phyloP scores from a whole-genome alignment of 148 eudicot species.

The Amaranthus hypochondriacus region DNA sequence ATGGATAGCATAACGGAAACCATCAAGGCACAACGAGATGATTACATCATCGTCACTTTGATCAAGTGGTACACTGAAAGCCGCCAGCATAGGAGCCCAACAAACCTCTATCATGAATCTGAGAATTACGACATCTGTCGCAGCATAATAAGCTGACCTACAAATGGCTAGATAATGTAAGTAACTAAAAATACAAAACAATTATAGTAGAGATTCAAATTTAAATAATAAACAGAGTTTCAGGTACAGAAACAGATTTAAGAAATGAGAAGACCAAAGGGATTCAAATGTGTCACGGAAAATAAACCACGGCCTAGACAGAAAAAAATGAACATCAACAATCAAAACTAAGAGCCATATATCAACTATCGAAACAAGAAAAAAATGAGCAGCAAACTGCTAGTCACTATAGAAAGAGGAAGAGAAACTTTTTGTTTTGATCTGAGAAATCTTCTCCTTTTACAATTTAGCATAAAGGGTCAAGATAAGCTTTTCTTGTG shows the following conservation, averaged over 20 bases:
- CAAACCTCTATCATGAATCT: conserved; percentile 97
- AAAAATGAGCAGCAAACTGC: not conserved
- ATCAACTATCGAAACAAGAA: not conserved
- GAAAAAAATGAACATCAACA: not conserved
- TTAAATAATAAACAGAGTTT: not conserved
- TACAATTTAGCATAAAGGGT: not conserved
- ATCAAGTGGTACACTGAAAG: conserved; percentile 98
- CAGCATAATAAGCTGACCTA: conserved; percentile 99
- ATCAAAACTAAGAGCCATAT: not conserved
- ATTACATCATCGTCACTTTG: conserved; percentile 87
- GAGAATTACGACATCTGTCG: conserved; percentile 90
- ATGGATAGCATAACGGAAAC: conserved; percentile 89
- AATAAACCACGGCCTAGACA: not conserved
- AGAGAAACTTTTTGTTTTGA: not conserved
- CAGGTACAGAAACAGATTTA: not conserved
- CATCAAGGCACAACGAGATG: conserved; percentile 81
- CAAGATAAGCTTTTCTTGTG: not conserved
- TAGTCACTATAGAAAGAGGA: not conserved
- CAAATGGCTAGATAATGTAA: conserved; percentile 38
- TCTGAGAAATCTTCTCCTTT: not conserved
- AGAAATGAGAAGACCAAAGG: not conserved
- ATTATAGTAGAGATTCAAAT: not conserved
- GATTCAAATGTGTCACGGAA: not conserved
- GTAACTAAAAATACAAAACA: conserved; percentile 12
- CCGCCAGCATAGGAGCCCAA: conserved; percentile 99